phyloP scores from a whole-genome alignment of 73 alveolate species.

The Paramecium primaurelia region DNA sequence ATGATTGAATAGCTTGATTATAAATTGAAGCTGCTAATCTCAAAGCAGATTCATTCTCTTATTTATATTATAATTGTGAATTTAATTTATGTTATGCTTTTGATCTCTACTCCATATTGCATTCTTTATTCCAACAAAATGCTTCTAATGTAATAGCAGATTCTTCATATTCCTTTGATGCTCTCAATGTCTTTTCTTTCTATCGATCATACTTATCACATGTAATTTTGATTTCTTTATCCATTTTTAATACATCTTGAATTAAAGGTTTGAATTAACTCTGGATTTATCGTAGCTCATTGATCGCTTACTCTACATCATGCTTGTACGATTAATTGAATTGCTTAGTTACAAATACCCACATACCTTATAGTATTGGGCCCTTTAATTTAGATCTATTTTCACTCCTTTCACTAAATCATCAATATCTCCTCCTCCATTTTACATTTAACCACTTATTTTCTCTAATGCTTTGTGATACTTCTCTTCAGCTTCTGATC shows the following conservation, averaged over 20 bases:
- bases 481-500: conserved; percentile 35
- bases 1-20: not conserved
- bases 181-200: conserved; percentile 5
- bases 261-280: not conserved
- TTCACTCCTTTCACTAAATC: conserved; percentile 39
- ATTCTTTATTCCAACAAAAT: not conserved
- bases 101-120: not conserved
- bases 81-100: not conserved
- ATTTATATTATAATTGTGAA: not conserved
- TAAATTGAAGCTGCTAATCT: not conserved
- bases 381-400: not conserved
- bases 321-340: not conserved
- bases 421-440: conserved; percentile 37
- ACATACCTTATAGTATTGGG: not conserved
- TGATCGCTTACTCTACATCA: conserved; percentile 8
- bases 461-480: not conserved
- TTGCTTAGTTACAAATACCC: not conserved
- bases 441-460: not conserved
- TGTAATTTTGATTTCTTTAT: not conserved
- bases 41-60: conserved; percentile 17
- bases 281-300: not conserved
- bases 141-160: conserved; percentile 37
- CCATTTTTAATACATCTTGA: not conserved
- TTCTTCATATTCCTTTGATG: conserved; percentile 33
- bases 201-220: conserved; percentile 22